Percentiles rank a stretch among this genome's conserved stretches.
Conservation (phyloP, 257 asterid genomes). For the Sherardia arvensis region DNA sequence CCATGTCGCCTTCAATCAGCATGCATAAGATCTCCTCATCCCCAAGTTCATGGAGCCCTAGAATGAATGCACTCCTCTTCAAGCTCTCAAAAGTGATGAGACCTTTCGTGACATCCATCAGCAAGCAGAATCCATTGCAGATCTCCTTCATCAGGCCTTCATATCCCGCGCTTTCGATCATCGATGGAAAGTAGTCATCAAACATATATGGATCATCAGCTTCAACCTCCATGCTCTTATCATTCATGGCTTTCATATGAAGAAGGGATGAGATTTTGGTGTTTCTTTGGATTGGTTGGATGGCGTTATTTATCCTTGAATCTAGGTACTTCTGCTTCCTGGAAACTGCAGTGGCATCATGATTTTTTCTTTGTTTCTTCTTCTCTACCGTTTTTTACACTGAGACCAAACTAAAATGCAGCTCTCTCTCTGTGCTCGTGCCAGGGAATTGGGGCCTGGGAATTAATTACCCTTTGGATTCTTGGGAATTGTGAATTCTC, state of each 20-base stretch:
- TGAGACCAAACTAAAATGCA: background rate
- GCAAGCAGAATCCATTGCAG: constrained; percentile 23
- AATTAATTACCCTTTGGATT: background rate
- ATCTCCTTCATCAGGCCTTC: constrained; percentile 31
- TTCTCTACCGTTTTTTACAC: background rate
- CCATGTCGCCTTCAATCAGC: constrained; percentile 33
- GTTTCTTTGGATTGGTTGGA: background rate
- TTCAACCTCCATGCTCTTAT: constrained; percentile 1
- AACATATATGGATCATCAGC: constrained; percentile 15
- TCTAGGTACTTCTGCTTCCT: background rate
- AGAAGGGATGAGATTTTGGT: too few relatives aligned
- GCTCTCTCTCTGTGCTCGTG: background rate
- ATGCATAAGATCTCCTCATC: constrained; percentile 30
- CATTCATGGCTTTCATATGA: background rate
- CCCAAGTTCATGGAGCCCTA: constrained; percentile 25
- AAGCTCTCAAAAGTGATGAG: constrained; percentile 32
- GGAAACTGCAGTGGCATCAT: constrained; percentile 2
- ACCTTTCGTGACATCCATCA: constrained; percentile 29
- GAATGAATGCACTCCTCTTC: constrained; percentile 22
- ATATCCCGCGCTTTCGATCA: constrained; percentile 23
- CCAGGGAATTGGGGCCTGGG: background rate
- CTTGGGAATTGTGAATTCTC: too few relatives aligned
- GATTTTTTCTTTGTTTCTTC: background rate
- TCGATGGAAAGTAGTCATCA: constrained; percentile 29
- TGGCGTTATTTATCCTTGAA: background rate